phyloP scores from a whole-genome alignment of 2,329 filamentous ascomycete genomes.

The Alternaria consortialis region DNA sequence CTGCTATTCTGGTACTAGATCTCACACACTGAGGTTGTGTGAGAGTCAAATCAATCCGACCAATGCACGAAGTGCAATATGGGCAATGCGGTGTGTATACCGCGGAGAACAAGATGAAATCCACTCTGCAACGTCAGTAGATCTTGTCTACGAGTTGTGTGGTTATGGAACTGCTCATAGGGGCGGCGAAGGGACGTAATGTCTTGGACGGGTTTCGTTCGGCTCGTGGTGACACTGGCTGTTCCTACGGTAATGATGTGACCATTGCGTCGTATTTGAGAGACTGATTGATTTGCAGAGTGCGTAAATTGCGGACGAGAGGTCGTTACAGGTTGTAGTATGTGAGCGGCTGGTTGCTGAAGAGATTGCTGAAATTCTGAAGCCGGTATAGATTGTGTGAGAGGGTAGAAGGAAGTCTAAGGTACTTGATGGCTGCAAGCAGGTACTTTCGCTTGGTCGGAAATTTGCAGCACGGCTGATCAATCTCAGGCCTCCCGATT shows the following conservation, averaged over 20 bases:
- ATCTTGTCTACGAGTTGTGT: neutral
- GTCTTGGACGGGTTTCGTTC: neutral
- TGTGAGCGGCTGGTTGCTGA: neutral
- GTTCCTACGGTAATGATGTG: neutral
- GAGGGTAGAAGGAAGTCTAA: neutral
- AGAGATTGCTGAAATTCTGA: neutral
- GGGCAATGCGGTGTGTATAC: neutral
- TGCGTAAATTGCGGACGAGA: neutral
- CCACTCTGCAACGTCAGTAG: neutral
- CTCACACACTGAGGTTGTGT: neutral
- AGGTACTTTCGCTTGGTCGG: neutral
- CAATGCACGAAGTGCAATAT: neutral
- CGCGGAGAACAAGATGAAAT: neutral
- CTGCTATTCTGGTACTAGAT: neutral
- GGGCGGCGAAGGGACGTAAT: neutral
- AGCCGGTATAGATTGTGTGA: neutral
- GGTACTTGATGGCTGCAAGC: neutral
- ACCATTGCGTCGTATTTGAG: neutral
- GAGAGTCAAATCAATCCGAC: neutral
- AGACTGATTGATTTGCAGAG: neutral
- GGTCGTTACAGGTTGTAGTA: neutral
- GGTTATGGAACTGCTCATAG: neutral
- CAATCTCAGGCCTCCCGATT: neutral
- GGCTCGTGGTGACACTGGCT: neutral
- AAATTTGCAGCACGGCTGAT: conserved; percentile 2